Percentiles rank a stretch among this genome's conserved stretches.
phyloP scores from a whole-genome alignment of 2,329 filamentous ascomycete species.

The Alternaria panax region DNA sequence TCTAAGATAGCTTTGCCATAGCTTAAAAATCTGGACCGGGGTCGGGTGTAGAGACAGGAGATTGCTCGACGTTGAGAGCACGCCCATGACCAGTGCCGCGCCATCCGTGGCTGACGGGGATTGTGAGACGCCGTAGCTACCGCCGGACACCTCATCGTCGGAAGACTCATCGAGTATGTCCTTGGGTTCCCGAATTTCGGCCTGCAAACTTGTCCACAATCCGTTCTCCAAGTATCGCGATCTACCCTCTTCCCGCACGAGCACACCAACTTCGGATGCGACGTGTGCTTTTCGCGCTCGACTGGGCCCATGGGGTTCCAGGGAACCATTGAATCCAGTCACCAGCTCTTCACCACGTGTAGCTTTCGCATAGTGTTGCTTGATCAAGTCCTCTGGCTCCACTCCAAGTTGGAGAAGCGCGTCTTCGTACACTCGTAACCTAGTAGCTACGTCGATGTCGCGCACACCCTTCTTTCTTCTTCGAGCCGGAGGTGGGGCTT shows the following conservation, averaged over 20 bases:
- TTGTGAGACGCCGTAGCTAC: background rate
- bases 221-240: slow-evolving; percentile 44
- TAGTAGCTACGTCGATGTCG: slow-evolving; percentile 21
- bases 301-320: background rate
- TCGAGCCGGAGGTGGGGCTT: slow-evolving; percentile 31
- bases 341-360: background rate
- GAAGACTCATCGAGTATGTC: slow-evolving; percentile 42
- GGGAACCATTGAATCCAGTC: slow-evolving; percentile 6
- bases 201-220: slow-evolving; percentile 42
- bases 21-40: slow-evolving; percentile 69
- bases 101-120: slow-evolving; percentile 16
- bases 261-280: slow-evolving; percentile 22
- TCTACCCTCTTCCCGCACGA: slow-evolving; percentile 37
- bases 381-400: slow-evolving; percentile 34
- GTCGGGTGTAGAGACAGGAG: slow-evolving; percentile 65
- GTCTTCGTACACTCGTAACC: slow-evolving; percentile 42
- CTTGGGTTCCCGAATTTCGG: slow-evolving; percentile 39
- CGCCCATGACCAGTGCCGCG: slow-evolving; percentile 31
- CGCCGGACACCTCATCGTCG: slow-evolving; percentile 31
- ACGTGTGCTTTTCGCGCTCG: background rate
- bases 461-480: background rate
- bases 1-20: slow-evolving; percentile 77
- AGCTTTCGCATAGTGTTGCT: slow-evolving; percentile 10
- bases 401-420: slow-evolving; percentile 38
- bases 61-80: slow-evolving; percentile 11